These are phyloP conservation scores for Calonectria honghensis DNA, from an alignment of 2,329 filamentous ascomycete genomes.

Conservation along the genomic window DNA sequence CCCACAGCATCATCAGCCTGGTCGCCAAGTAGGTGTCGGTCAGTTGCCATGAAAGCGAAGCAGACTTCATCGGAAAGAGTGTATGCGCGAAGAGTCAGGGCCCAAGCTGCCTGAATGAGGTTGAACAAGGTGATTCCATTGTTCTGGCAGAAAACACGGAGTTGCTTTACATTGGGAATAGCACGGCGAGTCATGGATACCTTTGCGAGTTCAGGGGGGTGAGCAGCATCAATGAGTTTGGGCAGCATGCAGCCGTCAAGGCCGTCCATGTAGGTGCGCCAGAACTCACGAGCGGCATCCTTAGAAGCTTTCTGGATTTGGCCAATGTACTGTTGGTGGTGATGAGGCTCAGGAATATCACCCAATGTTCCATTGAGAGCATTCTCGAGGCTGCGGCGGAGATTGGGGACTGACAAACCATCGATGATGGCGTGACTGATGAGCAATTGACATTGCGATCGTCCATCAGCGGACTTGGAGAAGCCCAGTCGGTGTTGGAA, in stretches of 20 bases:
- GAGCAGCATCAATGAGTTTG: not conserved
- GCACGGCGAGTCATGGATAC: constrained; percentile 8
- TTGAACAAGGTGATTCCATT: constrained; percentile 17
- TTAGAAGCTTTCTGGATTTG: constrained; percentile 18
- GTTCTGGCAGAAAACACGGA: constrained; percentile 5
- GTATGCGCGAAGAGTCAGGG: constrained; percentile 6
- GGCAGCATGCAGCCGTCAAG: constrained; percentile 12
- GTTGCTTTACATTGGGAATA: constrained; percentile 5
- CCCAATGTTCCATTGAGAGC: not conserved
- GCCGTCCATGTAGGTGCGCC: constrained; percentile 9
- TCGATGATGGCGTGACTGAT: constrained; percentile 16
- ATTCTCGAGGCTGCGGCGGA: constrained; percentile 1
- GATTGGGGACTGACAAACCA: constrained; percentile 4
- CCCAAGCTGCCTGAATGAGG: constrained; percentile 13
- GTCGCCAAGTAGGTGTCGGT: constrained; percentile 7
- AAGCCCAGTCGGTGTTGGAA: constrained; percentile 7
- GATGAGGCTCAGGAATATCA: constrained; percentile 4
- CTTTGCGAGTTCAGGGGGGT: not conserved
- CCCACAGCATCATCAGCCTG: constrained; percentile 13
- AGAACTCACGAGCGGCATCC: constrained; percentile 18
- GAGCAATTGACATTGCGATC: constrained; percentile 8
- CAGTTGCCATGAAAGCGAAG: constrained; percentile 18
- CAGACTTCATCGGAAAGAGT: constrained; percentile 2
- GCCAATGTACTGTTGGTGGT: constrained; percentile 5
- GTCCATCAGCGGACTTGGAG: not conserved